Evolutionary conservation across 2,329 filamentous ascomycete genomes (phyloP), one percentile per base, ranked within the genome.

Genomic region (Fonsecaea monophora): DNA sequence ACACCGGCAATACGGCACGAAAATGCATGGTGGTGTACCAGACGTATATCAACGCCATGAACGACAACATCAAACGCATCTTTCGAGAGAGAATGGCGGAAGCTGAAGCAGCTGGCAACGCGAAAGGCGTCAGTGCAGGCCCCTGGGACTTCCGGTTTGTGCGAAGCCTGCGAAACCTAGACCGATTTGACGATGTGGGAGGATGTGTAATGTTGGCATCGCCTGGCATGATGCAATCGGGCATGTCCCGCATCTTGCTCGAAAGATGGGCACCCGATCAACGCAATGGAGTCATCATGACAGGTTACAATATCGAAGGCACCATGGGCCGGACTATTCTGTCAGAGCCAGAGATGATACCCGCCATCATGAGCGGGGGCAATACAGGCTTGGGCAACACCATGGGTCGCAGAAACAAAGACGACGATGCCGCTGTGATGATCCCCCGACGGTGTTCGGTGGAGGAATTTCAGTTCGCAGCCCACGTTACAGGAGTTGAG

Each of bases 11-110:
- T 74, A 87, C 98, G 50, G 95, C 95, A 0, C 85, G 94, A 69
- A 95, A 97, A 79, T 99, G 95, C 81, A 99, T 99, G 95, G 87
- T 97, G 35, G 93, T 98, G 3, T 99, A 99, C 77, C 95, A 98
- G 78, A 99, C 95, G 1, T 99, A 98, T 75, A 92, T 98, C 57
- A 92, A 94, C 57, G 93, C 94, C 63, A 99, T 99, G 95, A 99
- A 99, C 77, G 94, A 98, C 75, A 98, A 97, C 74, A 98, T 99
- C 82, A 97, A 97, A 78, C 88, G 92, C 10, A 86, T 97, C n/a
- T 97, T 97, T 79, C 86, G 91, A 61, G 93, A 96, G 78, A 89
- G 92, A 56, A 96, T 97, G 88, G 92, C 92, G 3, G 92, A 96
- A 77, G 92, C 92, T 9, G 92, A 96, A 77, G 90, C 90, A 0